Evolutionary conservation across 352 stramenopile genomes (phyloP), one percentile per base, ranked within the genome.

Genomic region (Globisporangium cylindrosporum): DNA sequence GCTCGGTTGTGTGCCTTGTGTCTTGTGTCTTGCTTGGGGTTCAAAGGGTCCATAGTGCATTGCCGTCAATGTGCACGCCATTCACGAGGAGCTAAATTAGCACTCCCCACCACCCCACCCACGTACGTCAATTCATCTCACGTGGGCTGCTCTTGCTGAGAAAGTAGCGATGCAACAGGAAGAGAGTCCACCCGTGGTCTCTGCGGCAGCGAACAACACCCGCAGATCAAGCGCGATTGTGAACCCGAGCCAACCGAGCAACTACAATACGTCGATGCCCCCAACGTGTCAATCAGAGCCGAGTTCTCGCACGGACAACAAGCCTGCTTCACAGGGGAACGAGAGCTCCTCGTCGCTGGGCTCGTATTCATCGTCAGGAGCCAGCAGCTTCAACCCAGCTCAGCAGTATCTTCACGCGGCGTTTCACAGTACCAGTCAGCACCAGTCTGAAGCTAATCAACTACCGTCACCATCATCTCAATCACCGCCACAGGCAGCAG

Each of bases 391-490:
- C 25, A 24, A 64, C 36, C 59, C 5, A 18, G 7, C 46, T 8
- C 59, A 57, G 18, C 59, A 65, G 43, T 65, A 58, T 14, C 25
- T 65, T 5, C n/a, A 54, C 0, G 60, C 60, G 48, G 60, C 60
- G 1, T 65, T 65, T 46, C 54, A 29, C 15, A 3, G 4, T 24
- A 18, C 32, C n/a, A 49, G 54, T 20, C 27, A 41, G 24, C 34
- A 29, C 1, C 32, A 51, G 57, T 10, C 12, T 32, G 15, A 8
- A 59, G 41, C 15, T n/a, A 49, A 49, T 9, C 54, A 59, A 18
- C 18, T 18, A 48, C 7, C 20, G 22, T 1, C 18, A 34, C 9
- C 24, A 20, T 20, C 14, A 60, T 15, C 29, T 3, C 38, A 43
- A 49, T n/a, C 15, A 4, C 53, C 58, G 41, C 25, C n/a, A 43